A percentile compares a stretch with the other conserved stretches of the same genome.
Evolutionary conservation across 192 early-diverging fungal genomes (phyloP).

Genomic region (Helicostylum pulchrum): DNA sequence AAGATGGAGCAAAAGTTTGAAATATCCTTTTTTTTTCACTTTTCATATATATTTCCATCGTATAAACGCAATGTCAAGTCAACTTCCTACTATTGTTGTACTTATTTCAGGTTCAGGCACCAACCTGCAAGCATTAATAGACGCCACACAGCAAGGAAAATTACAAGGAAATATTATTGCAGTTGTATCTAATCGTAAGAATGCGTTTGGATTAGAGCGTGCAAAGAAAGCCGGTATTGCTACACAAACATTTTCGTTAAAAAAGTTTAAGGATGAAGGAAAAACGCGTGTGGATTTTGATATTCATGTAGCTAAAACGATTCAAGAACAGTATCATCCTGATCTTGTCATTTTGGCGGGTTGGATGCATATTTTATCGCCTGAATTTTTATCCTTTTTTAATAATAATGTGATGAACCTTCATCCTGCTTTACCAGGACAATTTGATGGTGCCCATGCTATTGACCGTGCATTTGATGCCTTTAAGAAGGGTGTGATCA

Average conservation of each 20-base stretch:
- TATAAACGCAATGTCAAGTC: too few relatives aligned
- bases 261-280: conserved; percentile 78
- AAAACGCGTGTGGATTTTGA: conserved; percentile 90
- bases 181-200: conserved; percentile 86
- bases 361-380: conserved; percentile 97
- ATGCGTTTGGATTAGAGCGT: conserved; percentile 87
- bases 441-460: conserved; percentile 95
- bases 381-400: conserved; percentile 79
- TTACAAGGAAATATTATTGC: conserved; percentile 69
- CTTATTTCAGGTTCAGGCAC: conserved; percentile 93
- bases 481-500: conserved; percentile 70
- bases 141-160: conserved; percentile 54
- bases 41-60: too few relatives aligned
- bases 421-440: conserved; percentile 94
- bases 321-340: conserved; percentile 55
- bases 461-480: conserved; percentile 94
- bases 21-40: too few relatives aligned
- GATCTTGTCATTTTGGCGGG: conserved; percentile 93
- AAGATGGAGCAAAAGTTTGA: too few relatives aligned
- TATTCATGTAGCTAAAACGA: conserved; percentile 70
- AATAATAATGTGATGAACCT: conserved; percentile 82
- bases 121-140: conserved; percentile 96
- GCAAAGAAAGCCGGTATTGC: conserved; percentile 81
- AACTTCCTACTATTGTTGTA: conserved; percentile 65
- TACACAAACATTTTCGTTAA: conserved; percentile 76